Conservation (phyloP, 345 rosid species). For the Rhizophora apiculata region DNA sequence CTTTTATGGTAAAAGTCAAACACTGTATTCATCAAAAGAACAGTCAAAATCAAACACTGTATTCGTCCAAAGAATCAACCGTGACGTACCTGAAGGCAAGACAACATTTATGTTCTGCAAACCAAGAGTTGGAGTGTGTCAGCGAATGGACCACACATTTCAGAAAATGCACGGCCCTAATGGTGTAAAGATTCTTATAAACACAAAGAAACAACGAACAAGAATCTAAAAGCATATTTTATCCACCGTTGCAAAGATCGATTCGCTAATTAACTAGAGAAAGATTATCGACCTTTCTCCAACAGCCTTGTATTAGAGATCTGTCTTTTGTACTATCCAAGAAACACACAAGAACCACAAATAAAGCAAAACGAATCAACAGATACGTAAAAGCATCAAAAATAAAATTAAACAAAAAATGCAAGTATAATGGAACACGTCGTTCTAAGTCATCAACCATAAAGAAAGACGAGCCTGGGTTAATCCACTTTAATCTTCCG, state of each 20-base stretch:
- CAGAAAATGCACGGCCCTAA: slow-evolving; percentile 65
- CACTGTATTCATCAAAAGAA: no score
- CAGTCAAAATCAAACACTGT: neutral
- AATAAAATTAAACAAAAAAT: no score
- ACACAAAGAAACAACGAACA: slow-evolving; percentile 24
- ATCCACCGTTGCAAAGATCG: no score
- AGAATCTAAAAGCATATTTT: neutral
- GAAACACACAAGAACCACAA: neutral
- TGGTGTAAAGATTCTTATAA: slow-evolving; percentile 84
- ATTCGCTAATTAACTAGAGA: no score
- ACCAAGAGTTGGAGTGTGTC: slow-evolving; percentile 87
- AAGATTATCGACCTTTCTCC: slow-evolving; percentile 61
- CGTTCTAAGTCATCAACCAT: slow-evolving; percentile 31
- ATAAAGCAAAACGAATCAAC: neutral
- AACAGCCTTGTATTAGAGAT: slow-evolving; percentile 57
- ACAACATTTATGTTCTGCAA: slow-evolving; percentile 93
- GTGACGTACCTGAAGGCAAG: slow-evolving; percentile 66
- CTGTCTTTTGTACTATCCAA: slow-evolving; percentile 63
- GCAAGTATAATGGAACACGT: no score
- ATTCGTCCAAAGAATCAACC: neutral
- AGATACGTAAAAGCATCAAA: neutral
- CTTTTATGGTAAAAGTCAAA: neutral
- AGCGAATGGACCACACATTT: slow-evolving; percentile 73
- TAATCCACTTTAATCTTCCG: slow-evolving; percentile 80
- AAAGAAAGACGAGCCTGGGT: slow-evolving; percentile 62